Evolutionary conservation across 2,329 filamentous ascomycete genomes (phyloP), one percentile per base, ranked within the genome.

Genomic region (Rhinocladiella mackenziei): DNA sequence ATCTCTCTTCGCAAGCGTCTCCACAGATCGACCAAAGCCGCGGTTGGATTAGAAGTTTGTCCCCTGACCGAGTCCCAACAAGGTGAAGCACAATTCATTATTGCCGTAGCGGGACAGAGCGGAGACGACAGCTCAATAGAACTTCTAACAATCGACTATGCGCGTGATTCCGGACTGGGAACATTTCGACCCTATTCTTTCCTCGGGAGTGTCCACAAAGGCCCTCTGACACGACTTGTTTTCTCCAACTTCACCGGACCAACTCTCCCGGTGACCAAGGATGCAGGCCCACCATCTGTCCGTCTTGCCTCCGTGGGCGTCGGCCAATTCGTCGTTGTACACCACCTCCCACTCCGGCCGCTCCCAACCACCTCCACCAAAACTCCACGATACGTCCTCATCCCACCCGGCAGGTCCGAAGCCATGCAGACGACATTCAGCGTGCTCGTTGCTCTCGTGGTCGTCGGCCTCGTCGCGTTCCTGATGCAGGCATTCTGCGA

Each of bases 301-400:
- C 86, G 86, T 57, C 77, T 95, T 3, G 89, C 86, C 20, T 89
- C 85, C 34, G 84, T 87, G 29, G 88, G 84, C 36, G 81, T 94
- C 56, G 83, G 81, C 48, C 89, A 89, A 62, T 86, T 81, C 0
- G 79, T 89, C 29, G 80, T 84, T 20, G 81, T 94, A 18, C 86
- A 94, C 64, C 84, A 80, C 28, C 81, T 95, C 51, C 81, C 86
- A 0, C 75, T 95, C 4, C 62, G 67, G 4, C 67, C 69, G 5
- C 45, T 40, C 26, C 56, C 63, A 2, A 53, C 60, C n/a, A 70
- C 70, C 7, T 58, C 69, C 15, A 66, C 77, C 0, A 69, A 69
- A n/a, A 67, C 72, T 9, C 71, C 76, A 7, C 84, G 86, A 50
- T 89, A 89, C 60, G 77, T 89, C 3, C 77, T 89, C 22, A 78